Base-by-base conservation (phyloP, 78 protist genomes). In the Neovahlkampfia damariscottae region DNA sequence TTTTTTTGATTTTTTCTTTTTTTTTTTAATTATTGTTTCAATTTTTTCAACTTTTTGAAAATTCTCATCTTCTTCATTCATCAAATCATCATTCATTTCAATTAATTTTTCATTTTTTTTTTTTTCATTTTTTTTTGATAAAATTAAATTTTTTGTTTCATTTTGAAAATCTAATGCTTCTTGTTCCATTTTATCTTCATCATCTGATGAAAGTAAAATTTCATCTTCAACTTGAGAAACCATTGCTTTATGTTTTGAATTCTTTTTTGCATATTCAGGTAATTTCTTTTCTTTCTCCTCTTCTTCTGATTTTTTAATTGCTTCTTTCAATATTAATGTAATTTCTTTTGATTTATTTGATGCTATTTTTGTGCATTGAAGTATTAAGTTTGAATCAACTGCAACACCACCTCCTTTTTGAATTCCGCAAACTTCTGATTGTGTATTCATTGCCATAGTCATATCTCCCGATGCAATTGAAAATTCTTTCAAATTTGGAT, bases 361-460 rank as follows among this genome's bases (percentile, higher is more conserved):
- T 2, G 83, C 77, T 27, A 2, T 2, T 5, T 70, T 3, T 2
- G 70, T 9, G n/a, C 5, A 2, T 2, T 28, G 27, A 3, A n/a
- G 66, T 3, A 80, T 39, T 32, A 2, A 29, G 19, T 19, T 32
- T 7, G 2, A 8, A 3, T 31, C 8, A 35, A 89, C 82, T 3
- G 86, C 62, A 5, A 72, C 76, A 10, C 94, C 94, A 62, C 90
- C 92, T 29, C 76, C 76, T 72, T 90, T 90, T 37, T 81, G 80
- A 10, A 88, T 72, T 38, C 77, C 84, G 70, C 94, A 90, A 34
- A 88, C 83, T 59, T 88, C 90, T 8, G 72, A 70, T 19, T 82
- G 88, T 8, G 82, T 72, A 80, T 90, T 90, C 38, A 85, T 79
- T 8, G 84, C 74, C 10, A 90, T 74, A 4, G 91, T 85, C 28